Evolutionary conservation across 1,284 basidiomycete genomes (phyloP), one percentile per base, ranked within the genome.

Genomic region (Rhodotorula mucilaginosa): DNA sequence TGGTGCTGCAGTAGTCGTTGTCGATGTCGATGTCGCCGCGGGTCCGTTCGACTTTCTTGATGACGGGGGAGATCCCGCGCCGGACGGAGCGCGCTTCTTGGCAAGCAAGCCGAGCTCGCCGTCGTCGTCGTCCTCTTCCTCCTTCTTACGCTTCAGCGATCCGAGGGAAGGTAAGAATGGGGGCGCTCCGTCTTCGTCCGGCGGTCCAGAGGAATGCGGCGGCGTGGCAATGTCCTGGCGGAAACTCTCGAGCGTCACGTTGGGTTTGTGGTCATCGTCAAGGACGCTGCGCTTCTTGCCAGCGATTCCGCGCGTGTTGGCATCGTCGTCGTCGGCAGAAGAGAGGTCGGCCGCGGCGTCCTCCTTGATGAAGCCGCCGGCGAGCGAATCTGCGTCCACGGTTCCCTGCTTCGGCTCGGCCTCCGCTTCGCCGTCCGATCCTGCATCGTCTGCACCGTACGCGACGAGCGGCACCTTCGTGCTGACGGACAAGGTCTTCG

Each of bases 101-200:
- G 86, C 84, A 31, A 84, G 83, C 47, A 90, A 64, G 6, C 77
- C 87, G 56, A 90, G 80, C 74, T 85, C 78, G 76, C 87, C 87
- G 64, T 90, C 89, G 61, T 91, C 90, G 29, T 92, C 90, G 4
- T 64, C 52, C 26, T 86, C 86, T 23, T 64, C 54, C 26, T 86
- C 86, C 78, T 82, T 80, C 56, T 91, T 84, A 76, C 87, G 84
- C 64, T 91, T 86, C 81, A 93, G 93, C 78, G 89, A 88, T 10
- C 88, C 63, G 13, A 69, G 70, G 5, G 68, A 62, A 12, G 62
- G 84, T 66, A 87, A 78, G 56, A 85, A 83, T 77, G 85, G 82
- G 6, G 83, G 79, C 1, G 80, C 79, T 78, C 69, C 60, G 66
- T 61, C 79, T 77, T 31, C 78, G 62, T 74, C 81, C 81, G 47